Base-by-base conservation (phyloP, 371 early-diverging fungal genomes). In the Haplosporangium sp. region DNA sequence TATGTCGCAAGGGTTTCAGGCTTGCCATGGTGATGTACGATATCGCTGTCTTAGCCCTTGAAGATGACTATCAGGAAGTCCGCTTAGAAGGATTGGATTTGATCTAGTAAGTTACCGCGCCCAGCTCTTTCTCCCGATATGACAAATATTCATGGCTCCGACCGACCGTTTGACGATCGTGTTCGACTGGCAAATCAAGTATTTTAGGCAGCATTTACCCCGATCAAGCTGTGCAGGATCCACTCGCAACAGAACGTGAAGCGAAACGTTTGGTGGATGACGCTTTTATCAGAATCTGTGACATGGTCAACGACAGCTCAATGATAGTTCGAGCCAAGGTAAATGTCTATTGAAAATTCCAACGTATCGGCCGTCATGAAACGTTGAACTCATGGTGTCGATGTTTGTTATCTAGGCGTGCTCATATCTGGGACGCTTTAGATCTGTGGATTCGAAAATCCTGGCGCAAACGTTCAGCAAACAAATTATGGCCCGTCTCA, bases 391-490 rank as follows among this genome's bases (percentile, higher is more conserved):
- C 18, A 18, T 21, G 20, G n/a, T 14, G 38, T 59, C 14, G 8
- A 16, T 52, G 14, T 60, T 18, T 6, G 23, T 10, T 5, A 29
- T 9, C 41, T 80, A 91, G 62, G 93, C 93, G 0, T 90, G 90
- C 69, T 81, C 86, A 0, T 74, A 88, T 50, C 83, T 93, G 69
- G 91, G 91, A 0, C 87, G 88, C 7, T 93, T 88, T 70, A 83
- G 82, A 18, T 69, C 87, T 16, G 93, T 92, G 7, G 86, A 87
- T 38, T 66, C 76, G 45, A 83, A 82, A 47, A 86, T 85, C 41
- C 70, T 93, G 40, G 76, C 85, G 23, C 93, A 93, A 65, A 93
- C 93, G 1, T 89, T 93, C 57, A 93, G 91, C 82, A 92, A 92
- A 56, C 89, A 92, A 59, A 86, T 93, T 62, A 92, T 93, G 93